Percentiles rank a stretch among this genome's conserved stretches.
Conservation (phyloP, 1,284 basidiomycete genomes). For the Fomitopsis pinicola region DNA sequence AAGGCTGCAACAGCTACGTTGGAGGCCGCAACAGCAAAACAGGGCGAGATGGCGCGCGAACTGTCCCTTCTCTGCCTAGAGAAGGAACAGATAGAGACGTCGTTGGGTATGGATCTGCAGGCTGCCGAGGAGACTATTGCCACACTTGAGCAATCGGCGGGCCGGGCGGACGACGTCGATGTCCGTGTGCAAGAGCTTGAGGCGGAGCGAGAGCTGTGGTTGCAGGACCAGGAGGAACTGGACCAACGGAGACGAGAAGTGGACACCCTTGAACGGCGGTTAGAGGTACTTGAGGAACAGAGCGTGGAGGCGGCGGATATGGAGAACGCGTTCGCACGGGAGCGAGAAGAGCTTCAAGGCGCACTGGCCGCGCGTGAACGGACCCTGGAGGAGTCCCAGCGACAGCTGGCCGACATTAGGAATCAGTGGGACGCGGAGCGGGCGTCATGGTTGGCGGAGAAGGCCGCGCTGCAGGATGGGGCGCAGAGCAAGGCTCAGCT, state of each 20-base stretch:
- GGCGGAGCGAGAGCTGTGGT: constrained; percentile 49
- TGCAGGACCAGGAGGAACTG: constrained; percentile 46
- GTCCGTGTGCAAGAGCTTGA: constrained; percentile 46
- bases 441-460: constrained; percentile 50
- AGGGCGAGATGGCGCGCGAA: constrained; percentile 57
- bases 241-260: constrained; percentile 39
- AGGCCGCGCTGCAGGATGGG: constrained; percentile 46
- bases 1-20: constrained; percentile 53
- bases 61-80: constrained; percentile 55
- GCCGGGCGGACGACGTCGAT: constrained; percentile 50
- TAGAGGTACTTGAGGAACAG: constrained; percentile 43
- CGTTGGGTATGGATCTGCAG: constrained; percentile 60
- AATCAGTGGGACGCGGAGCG: constrained; percentile 52
- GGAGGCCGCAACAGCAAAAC: constrained; percentile 53
- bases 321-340: constrained; percentile 33
- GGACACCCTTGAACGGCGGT: constrained; percentile 38
- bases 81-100: constrained; percentile 60
- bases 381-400: constrained; percentile 32
- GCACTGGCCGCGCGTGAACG: constrained; percentile 41
- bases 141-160: constrained; percentile 57
- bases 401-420: constrained; percentile 33
- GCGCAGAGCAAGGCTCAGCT: constrained; percentile 44
- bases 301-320: constrained; percentile 38
- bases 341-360: constrained; percentile 26
- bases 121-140: constrained; percentile 57